A percentile compares a stretch with the other conserved stretches of the same genome.
phyloP scores from a whole-genome alignment of 352 stramenopile species.

The Globisporangium paddicum region DNA sequence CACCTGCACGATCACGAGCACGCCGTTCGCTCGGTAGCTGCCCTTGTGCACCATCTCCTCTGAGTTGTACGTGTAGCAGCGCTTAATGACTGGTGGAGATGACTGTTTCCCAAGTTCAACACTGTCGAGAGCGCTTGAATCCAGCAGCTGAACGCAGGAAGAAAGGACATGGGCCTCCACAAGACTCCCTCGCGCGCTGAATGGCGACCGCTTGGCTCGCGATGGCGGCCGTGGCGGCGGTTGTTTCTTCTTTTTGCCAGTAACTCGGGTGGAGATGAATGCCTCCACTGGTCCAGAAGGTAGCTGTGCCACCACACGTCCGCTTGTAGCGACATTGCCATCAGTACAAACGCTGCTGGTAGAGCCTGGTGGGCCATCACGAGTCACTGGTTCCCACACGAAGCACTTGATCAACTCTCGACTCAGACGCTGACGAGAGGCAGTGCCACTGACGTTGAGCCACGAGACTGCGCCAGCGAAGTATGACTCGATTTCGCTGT shows the following conservation, averaged over 20 bases:
- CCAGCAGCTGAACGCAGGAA: constrained; percentile 45
- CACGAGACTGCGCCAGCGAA: constrained; percentile 27
- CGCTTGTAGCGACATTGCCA: background rate
- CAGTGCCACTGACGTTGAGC: constrained; percentile 13
- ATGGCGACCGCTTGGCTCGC: constrained; percentile 23
- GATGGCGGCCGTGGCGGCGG: background rate
- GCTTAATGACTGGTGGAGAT: background rate
- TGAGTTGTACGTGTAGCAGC: constrained; percentile 41
- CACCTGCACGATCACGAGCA: constrained; percentile 49
- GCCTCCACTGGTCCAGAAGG: constrained; percentile 23
- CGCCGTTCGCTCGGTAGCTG: constrained; percentile 51
- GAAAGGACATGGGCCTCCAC: constrained; percentile 14
- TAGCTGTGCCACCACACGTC: constrained; percentile 26
- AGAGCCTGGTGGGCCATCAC: background rate
- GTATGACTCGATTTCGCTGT: constrained; percentile 55
- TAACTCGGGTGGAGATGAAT: constrained; percentile 5
- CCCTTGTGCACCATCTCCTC: constrained; percentile 57
- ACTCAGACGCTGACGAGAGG: constrained; percentile 15
- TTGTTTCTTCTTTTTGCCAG: constrained; percentile 9
- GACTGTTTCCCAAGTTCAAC: background rate
- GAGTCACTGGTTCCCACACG: constrained; percentile 20
- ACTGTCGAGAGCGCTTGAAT: constrained; percentile 15
- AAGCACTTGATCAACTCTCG: constrained; percentile 29
- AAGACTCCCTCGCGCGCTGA: constrained; percentile 16
- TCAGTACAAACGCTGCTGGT: background rate